Percentiles rank a stretch among this genome's conserved stretches.
These are phyloP conservation scores for Phyllosticta citribraziliensis DNA, from an alignment of 2,329 filamentous ascomycete species.

Conservation along the genomic window DNA sequence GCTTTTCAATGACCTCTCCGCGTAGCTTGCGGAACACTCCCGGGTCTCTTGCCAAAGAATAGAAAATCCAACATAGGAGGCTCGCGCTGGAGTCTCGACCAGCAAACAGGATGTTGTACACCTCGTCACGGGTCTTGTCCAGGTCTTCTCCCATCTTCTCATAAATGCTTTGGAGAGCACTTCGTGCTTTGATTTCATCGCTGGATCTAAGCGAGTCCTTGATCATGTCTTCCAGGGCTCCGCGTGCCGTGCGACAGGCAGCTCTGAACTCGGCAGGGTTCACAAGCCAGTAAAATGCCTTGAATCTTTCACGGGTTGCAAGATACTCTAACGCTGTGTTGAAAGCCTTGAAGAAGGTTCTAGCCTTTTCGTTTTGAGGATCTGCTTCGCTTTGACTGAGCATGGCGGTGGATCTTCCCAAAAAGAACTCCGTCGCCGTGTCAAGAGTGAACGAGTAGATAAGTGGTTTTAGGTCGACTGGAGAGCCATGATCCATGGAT, in stretches of 20 bases:
- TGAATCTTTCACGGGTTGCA: not conserved
- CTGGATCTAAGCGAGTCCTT: not conserved
- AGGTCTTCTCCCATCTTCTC: not conserved
- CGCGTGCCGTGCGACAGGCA: not conserved
- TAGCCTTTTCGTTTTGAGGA: not conserved
- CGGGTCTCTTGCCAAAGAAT: slow-evolving; percentile 22
- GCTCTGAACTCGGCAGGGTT: not conserved
- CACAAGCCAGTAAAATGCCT: not conserved
- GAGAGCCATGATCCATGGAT: not conserved
- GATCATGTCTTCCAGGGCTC: not conserved
- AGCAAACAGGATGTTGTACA: not conserved
- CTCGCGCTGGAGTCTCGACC: not conserved
- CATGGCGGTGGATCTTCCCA: slow-evolving; percentile 17
- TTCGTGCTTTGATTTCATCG: not conserved
- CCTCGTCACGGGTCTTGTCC: not conserved
- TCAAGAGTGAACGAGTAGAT: slow-evolving; percentile 30
- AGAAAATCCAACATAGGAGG: not conserved
- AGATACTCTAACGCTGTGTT: not conserved
- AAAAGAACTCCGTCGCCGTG: slow-evolving; percentile 27
- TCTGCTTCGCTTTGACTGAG: not conserved
- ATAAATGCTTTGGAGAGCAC: not conserved
- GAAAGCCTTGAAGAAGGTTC: not conserved
- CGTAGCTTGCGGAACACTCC: slow-evolving; percentile 36
- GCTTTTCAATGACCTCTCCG: slow-evolving; percentile 1
- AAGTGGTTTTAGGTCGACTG: slow-evolving; percentile 17